Base-by-base conservation (phyloP, 2,329 filamentous ascomycete genomes). In the Berkeleyomyces rouxiae region DNA sequence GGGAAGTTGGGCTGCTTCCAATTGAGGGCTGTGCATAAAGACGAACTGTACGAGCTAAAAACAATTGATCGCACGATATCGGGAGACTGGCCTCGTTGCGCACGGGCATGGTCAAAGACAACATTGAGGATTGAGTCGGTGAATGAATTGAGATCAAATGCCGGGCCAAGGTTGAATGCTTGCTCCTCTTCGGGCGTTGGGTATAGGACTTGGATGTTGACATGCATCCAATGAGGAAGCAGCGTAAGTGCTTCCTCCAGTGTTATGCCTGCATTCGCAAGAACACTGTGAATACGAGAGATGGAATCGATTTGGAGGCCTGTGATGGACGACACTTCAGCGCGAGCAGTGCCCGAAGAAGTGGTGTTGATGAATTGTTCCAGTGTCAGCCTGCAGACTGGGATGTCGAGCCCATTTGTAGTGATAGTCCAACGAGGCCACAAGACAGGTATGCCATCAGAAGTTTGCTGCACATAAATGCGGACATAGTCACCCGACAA, bases 1-100 rank as follows among this genome's bases (percentile, higher is more conserved):
- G 93, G 93, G 72, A 96, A 99, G 71, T 97, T 99, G 2, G 93
- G 93, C 73, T 99, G 93, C 73, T 99, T 99, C 93, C 93, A 99
- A 74, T 99, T 99, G 68, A 99, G 76, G 4, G 92, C 91, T 13
- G 89, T 95, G 74, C 93, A 99, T 23, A 97, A 82, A 66, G 86
- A 87, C 10, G 88, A 79, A 71, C 95, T 96, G 73, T 92, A 96
- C 31, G 90, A 95, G 69, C 89, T 95, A 72, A 99, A 96, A 9
- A 96, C 89, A 61, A 99, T 86, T 10, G 89, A 95, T 47, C 91
- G 81, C 67, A 93, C 85, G 13, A 85, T 82, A 62, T 89, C 84
- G 7, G 88, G 84, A 1, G 82, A 84, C 66, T 72, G 89, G 66
- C 69, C 81, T 68, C 81, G 75, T 70, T 84, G 81, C 1, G 76